Conservation (phyloP, 2,329 filamentous ascomycete genomes). For the Penicillium sp. region DNA sequence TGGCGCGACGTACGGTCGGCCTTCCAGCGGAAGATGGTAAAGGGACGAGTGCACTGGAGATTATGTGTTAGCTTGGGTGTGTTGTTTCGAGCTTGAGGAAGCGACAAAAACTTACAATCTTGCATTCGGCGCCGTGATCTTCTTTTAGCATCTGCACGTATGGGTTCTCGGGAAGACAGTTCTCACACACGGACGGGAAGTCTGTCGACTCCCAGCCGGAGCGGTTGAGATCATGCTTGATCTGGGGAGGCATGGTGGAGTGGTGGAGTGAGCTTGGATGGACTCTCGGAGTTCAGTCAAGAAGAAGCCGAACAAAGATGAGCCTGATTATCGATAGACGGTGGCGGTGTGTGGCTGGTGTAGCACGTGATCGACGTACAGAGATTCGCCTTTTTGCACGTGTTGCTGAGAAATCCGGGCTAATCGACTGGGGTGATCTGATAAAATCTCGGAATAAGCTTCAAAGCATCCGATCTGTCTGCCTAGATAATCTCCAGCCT, state of each 20-base stretch:
- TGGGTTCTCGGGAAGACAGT: slow-evolving; percentile 92
- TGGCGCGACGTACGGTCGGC: slow-evolving; percentile 88
- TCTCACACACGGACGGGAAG: slow-evolving; percentile 69
- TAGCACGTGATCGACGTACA: slow-evolving; percentile 10
- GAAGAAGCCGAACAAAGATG: slow-evolving; percentile 7
- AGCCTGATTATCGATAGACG: slow-evolving; percentile 6
- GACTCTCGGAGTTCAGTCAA: slow-evolving; percentile 21
- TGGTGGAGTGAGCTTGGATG: slow-evolving; percentile 10
- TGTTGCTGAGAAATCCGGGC: not conserved
- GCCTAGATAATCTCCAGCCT: not conserved
- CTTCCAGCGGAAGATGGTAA: slow-evolving; percentile 95
- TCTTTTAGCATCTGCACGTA: slow-evolving; percentile 99
- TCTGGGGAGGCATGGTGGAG: slow-evolving; percentile 73
- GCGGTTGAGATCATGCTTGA: slow-evolving; percentile 93
- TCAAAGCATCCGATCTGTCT: not conserved
- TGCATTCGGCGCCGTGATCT: slow-evolving; percentile 87
- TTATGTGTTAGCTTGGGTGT: slow-evolving; percentile 13
- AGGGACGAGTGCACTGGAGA: slow-evolving; percentile 79
- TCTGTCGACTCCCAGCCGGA: slow-evolving; percentile 87
- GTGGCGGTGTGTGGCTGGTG: slow-evolving; percentile 25
- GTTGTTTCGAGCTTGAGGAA: not conserved
- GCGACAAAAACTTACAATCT: slow-evolving; percentile 55
- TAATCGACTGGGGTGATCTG: slow-evolving; percentile 3
- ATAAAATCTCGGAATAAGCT: slow-evolving; percentile 1
- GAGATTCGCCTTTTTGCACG: not conserved